Evolutionary conservation across 495 filamentous ascomycete genomes (phyloP), one percentile per base, ranked within the genome.

Genomic region (Penicillium simplicissimum): DNA sequence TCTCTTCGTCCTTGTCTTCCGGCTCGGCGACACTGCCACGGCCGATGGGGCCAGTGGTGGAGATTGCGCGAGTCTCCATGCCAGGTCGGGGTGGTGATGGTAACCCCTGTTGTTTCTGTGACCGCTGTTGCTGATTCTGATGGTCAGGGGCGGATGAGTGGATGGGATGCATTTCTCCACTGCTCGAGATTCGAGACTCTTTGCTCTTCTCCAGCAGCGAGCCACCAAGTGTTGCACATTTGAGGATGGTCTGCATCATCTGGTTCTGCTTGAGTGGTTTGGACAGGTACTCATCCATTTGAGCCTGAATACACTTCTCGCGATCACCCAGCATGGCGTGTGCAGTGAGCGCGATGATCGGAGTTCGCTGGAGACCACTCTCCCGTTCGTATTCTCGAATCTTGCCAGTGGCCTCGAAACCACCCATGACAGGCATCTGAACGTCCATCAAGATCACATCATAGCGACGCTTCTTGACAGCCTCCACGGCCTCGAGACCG

Each of bases 401-500:
- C 80, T 95, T 96, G 56, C 88, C 92, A 19, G 96, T 99, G 38
- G 96, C 92, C 76, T 99, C 96, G 73, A 98, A 99, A 37, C 96
- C 96, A 65, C 96, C 96, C 93, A 99, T 98, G 61, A 98, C 88
- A 21, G 96, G 96, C 96, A 99, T 99, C 73, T 98, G 96, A 8
- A 99, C 96, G 67, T 99, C 95, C 95, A 99, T 99, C 49, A 99
- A 78, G 62, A 98, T 95, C 67, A 96, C 91, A 76, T 98, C 95
- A 69, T 94, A 98, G 63, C 91, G 89, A 76, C 90, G 92, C 67
- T 88, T 85, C 79, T 92, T 92, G 63, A 98, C 85, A 28, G 88
- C 88, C 62, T 98, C 91, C 14, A 98, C 85, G 0, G 95, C 95
- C 70, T 98, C 95, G 52, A 90, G 80, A 45, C 95, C 95, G 68